Conservation (phyloP, 2,329 filamentous ascomycete species). For the Aspergillus udagawae region DNA sequence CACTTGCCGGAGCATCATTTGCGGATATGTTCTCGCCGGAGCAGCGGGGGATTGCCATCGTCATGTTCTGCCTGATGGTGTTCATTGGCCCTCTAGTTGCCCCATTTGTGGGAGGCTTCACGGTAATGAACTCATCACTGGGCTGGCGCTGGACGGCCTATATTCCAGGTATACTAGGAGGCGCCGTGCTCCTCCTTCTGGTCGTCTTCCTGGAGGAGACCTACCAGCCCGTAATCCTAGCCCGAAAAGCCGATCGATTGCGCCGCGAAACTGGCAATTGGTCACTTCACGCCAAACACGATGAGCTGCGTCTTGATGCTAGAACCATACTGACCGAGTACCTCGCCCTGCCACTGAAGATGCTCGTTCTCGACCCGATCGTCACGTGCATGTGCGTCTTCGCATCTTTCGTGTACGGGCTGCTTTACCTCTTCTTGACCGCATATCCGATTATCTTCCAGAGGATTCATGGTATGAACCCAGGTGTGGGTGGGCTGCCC, state of each 20-base stretch:
- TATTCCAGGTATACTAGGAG: constrained; percentile 35
- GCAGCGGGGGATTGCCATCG: constrained; percentile 22
- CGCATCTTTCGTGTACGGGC: constrained; percentile 29
- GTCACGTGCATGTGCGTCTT: constrained; percentile 26
- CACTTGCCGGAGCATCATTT: constrained; percentile 34
- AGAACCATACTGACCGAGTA: neutral
- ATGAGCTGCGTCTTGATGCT: neutral
- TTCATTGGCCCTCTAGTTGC: constrained; percentile 37
- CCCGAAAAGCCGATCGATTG: constrained; percentile 29
- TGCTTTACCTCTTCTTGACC: constrained; percentile 45
- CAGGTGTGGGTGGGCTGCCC: constrained; percentile 41
- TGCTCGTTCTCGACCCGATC: constrained; percentile 44
- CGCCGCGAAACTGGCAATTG: constrained; percentile 33
- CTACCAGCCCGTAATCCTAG: constrained; percentile 33
- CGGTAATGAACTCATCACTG: constrained; percentile 25
- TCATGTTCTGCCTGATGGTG: constrained; percentile 37
- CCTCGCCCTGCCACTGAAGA: constrained; percentile 24
- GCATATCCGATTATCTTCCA: constrained; percentile 45
- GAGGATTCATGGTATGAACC: constrained; percentile 35
- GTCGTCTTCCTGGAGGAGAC: constrained; percentile 30
- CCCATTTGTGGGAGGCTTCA: constrained; percentile 37
- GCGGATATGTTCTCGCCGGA: constrained; percentile 20
- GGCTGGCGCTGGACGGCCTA: constrained; percentile 42
- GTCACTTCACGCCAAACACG: constrained; percentile 28
- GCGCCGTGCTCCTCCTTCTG: constrained; percentile 10